Evolutionary conservation across 495 filamentous ascomycete genomes (phyloP), one percentile per base, ranked within the genome.

Genomic region (Lophium mytilinum): DNA sequence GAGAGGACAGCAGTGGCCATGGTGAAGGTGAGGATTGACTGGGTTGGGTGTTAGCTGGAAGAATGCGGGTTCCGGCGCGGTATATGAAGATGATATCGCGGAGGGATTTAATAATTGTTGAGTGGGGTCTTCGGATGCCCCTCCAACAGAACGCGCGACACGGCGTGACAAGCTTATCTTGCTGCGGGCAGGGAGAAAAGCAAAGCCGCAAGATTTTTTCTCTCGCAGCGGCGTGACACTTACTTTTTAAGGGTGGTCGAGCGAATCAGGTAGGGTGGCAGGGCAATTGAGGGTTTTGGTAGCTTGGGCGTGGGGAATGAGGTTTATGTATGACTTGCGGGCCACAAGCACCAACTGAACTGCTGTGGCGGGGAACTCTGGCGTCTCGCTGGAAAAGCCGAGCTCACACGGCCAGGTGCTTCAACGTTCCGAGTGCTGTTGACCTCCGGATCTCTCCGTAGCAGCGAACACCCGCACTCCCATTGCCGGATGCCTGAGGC

Each of bases 1-100:
- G 71, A 80, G 50, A 93, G 81, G 69, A 83, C 72, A 56, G n/a
- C 45, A 24, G 45, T 48, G 19, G 17, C 17, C 45, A 48, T 48
- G 19, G 21, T 48, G 45, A 21, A 24, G 21, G 1, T 21, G 21
- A 9, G 19, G 12, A 9, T 48, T 48, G 15, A 10, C 17, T 48
- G 45, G 8, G 0, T 14, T 14, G 14, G 14, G 4, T 48, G 45
- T 48, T 24, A 48, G 45, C 15, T 30, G 45, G 6, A 8, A 24
- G 33, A 48, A 48, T 48, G 14, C 33, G 19, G 45, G 14, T 1
- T 10, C 2, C 1, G 9, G 21, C 45, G 7, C 7, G 12, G 41
- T 45, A 45, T 48, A 24, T 24, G 45, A 48, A 8, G 34, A 50
- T 36, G 46, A 3, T 5, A 18, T 30, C 24, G 24, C 24, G 24